A percentile compares a stretch with the other conserved stretches of the same genome.
phyloP scores from a whole-genome alignment of 805 yeast genomes.

The Brettanomyces custersianus region DNA sequence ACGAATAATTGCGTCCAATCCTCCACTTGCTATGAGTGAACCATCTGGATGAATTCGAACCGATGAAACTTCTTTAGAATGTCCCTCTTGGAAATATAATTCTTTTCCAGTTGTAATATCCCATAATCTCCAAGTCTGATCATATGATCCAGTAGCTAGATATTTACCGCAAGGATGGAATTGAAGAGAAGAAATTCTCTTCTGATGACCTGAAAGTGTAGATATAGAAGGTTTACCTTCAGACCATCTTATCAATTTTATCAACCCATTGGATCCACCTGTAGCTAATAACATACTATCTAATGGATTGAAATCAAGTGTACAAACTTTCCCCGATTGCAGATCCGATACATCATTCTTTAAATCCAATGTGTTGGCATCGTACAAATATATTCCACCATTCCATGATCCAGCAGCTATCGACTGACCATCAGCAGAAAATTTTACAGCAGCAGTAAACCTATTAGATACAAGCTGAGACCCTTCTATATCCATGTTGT shows the following conservation, averaged over 20 bases:
- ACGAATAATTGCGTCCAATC: slow-evolving; percentile 62
- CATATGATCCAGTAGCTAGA: slow-evolving; percentile 69
- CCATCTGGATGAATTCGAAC: slow-evolving; percentile 71
- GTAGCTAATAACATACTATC: slow-evolving; percentile 20
- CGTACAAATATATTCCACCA: slow-evolving; percentile 53
- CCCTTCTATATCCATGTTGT: slow-evolving; percentile 39
- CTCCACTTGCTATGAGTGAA: slow-evolving; percentile 64
- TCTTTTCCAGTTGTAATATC: slow-evolving; percentile 45
- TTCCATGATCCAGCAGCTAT: slow-evolving; percentile 80
- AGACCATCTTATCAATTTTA: slow-evolving; percentile 16
- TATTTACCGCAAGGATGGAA: slow-evolving; percentile 57
- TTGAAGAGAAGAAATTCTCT: slow-evolving; percentile 49
- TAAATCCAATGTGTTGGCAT: slow-evolving; percentile 26
- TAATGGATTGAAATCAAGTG: slow-evolving; percentile 48
- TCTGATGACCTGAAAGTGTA: slow-evolving; percentile 34
- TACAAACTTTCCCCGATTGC: slow-evolving; percentile 60
- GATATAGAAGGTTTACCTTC: slow-evolving; percentile 3
- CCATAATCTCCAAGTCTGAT: slow-evolving; percentile 86
- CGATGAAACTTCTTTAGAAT: slow-evolving; percentile 59
- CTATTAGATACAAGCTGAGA: slow-evolving; percentile 65
- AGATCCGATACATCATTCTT: slow-evolving; percentile 16
- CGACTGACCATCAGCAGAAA: slow-evolving; percentile 28
- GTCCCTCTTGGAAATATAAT: slow-evolving; percentile 76
- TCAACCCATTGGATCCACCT: slow-evolving; percentile 37
- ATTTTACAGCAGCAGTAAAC: slow-evolving; percentile 53